A percentile compares a stretch with the other conserved stretches of the same genome.
Evolutionary conservation across 768 basidiomycete species (phyloP).

Genomic region (Tubosaeta brunneosetosa): DNA sequence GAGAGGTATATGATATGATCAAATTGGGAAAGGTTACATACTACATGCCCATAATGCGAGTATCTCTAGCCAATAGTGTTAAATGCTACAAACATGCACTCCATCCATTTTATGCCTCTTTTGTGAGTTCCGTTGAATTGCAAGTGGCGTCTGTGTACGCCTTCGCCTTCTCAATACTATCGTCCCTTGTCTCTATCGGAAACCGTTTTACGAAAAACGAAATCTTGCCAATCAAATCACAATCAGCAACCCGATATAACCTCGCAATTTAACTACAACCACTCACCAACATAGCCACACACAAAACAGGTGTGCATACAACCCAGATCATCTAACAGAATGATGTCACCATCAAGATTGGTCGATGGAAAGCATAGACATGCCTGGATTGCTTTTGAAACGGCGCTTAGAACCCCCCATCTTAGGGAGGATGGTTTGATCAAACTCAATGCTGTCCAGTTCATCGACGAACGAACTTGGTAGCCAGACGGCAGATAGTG

Average conservation of each 20-base stretch:
- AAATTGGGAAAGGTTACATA: background rate
- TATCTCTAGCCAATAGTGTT: slow-evolving; percentile 16
- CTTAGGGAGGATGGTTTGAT: slow-evolving; percentile 46
- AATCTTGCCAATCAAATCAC: slow-evolving; percentile 15
- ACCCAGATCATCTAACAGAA: slow-evolving; percentile 62
- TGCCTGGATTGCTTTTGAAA: slow-evolving; percentile 65
- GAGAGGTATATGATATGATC: background rate
- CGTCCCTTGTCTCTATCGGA: slow-evolving; percentile 18
- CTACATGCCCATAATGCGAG: background rate
- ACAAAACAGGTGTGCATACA: slow-evolving; percentile 65
- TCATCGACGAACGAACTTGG: slow-evolving; percentile 43
- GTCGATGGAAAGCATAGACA: slow-evolving; percentile 10
- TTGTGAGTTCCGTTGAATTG: slow-evolving; percentile 2
- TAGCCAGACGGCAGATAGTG: slow-evolving; percentile 47
- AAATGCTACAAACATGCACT: slow-evolving; percentile 5
- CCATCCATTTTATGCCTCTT: slow-evolving; percentile 16
- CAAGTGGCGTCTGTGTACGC: slow-evolving; percentile 4
- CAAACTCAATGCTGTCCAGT: slow-evolving; percentile 47
- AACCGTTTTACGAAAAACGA: slow-evolving; percentile 28
- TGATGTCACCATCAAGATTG: slow-evolving; percentile 8
- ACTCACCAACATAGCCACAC: slow-evolving; percentile 58
- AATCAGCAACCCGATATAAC: slow-evolving; percentile 7
- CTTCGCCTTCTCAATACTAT: slow-evolving; percentile 19
- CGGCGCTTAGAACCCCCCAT: slow-evolving; percentile 43
- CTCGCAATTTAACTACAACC: slow-evolving; percentile 1